Base-by-base conservation (phyloP, 768 basidiomycete genomes). In the Termitomyces sp. region DNA sequence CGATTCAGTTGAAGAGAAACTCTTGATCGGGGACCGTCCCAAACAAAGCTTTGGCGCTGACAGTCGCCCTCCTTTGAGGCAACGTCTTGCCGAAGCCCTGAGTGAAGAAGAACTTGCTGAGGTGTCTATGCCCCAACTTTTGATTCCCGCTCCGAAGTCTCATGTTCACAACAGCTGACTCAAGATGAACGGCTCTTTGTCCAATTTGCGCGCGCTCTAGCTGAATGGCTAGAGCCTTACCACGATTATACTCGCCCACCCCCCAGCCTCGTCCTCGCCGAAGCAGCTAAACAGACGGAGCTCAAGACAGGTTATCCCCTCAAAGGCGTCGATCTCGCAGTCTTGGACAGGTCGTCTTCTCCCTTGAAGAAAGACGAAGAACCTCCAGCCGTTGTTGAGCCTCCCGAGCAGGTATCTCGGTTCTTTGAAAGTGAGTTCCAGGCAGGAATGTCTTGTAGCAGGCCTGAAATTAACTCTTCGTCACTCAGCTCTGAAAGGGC, bases 11-110 rank as follows among this genome's bases (percentile, higher is more conserved):
- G 90, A 93, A 72, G 90, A 92, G 67, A 92, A 91, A 67, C 78
- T 92, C 11, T 77, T 92, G 46, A 86, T 91, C 60, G 89, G 91
- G 31, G 91, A 93, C 73, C 82, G 89, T 31, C 89, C 89, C 3
- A 91, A 88, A 69, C 85, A 83, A 65, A 83, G 77, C 48, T 71
- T 76, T 20, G 78, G 81, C 49, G 76, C 81, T 0, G 79, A 83
- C 48, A 78, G 76, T 20, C 79, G 79, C 50, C 64, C 83, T 29
- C 79, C 86, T 11, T 68, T 91, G 45, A 77, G 73, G 45, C 84
- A 91, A 56, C 86, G 91, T 53, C 76, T 92, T 3, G 69, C 78
- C 9, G 68, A 77, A 58, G 75, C 77, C 58, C 77, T 73, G 47
- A 75, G 81, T 37, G 25, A 37, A 45, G 81, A 84, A 60, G 85